Base-by-base conservation (phyloP, 306 rosid species). In the Sesbania bispinosa region DNA sequence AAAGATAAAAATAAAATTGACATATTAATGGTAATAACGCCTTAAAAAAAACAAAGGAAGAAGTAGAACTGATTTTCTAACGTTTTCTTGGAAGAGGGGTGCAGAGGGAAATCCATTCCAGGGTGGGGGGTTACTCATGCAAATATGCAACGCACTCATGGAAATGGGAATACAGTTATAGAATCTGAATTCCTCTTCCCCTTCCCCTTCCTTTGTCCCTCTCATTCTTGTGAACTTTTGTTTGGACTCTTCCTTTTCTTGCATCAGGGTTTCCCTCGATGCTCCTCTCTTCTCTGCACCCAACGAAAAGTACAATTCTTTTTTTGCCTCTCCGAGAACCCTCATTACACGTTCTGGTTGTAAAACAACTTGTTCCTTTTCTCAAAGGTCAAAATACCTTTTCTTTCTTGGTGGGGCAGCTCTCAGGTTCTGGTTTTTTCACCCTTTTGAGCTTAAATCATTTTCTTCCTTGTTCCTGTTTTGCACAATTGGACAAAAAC, bases 71-170 rank as follows among this genome's bases (percentile, higher is more conserved):
- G 11, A 7, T 48, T 19, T 50, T 50, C 5, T 8, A 52, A 52
- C 39, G 77, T 62, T 75, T 74, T 81, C 88, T 82, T 81, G 84
- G 84, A 73, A 83, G 36, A 69, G 51, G 86, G 86, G 81, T 11
- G 18, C 75, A 4, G 19, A 45, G 47, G 21, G 38, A 63, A 63
- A 63, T 61, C 6, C 5, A 45, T 1, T 9, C n/a, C 0, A 10
- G 13, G 42, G 43, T 38, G 4, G 47, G 1, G 15, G 15, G 47
- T 2, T 41, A 21, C 21, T 2, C 14, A 39, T 26, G 48, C 48
- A 61, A 61, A 14, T 13, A 63, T 29, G 45, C 67, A 72, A 81
- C 85, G 79, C 84, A 75, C 82, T 30, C 76, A 29, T 11, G n/a
- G n/a, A n/a, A n/a, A n/a, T n/a, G n/a, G n/a, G n/a, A n/a, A n/a